Conservation (phyloP, 208 protist species). For the Crithidia sp. region DNA sequence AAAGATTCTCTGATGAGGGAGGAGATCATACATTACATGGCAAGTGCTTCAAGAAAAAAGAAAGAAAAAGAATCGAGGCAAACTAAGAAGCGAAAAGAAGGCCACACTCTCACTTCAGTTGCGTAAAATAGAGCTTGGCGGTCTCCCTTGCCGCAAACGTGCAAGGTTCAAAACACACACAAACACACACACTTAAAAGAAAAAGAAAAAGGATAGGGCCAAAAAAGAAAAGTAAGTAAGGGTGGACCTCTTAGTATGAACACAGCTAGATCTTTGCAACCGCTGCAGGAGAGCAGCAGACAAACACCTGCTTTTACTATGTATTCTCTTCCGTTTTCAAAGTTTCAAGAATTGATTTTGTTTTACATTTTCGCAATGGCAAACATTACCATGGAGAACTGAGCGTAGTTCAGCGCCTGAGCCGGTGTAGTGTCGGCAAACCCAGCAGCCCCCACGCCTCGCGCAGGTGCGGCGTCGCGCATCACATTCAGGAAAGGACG, state of each 20-base stretch:
- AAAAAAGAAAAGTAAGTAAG: not conserved
- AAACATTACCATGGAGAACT: conserved; percentile 90
- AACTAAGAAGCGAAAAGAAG: not conserved
- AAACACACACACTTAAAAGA: too few species aligned
- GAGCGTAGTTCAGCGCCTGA: conserved; percentile 71
- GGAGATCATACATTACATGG: too few species aligned
- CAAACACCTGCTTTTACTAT: not conserved
- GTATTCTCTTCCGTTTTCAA: not conserved
- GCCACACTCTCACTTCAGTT: too few species aligned
- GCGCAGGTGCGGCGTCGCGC: not conserved
- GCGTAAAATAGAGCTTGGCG: too few species aligned
- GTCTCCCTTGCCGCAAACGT: too few species aligned
- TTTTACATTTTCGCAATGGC: conserved; percentile 69
- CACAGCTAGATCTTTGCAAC: too few species aligned
- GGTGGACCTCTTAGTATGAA: too few species aligned
- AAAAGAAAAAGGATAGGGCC: too few species aligned
- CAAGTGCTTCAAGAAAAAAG: not conserved
- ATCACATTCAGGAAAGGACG: conserved; percentile 37
- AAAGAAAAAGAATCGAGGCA: not conserved
- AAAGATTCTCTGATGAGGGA: too few species aligned
- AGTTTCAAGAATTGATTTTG: too few species aligned
- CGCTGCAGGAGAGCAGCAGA: too few species aligned
- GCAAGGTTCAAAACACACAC: too few species aligned
- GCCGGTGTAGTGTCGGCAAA: conserved; percentile 6
- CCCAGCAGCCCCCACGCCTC: not conserved